Conservation (phyloP, 2,329 filamentous ascomycete genomes). For the Ceratocystis smalleyi region DNA sequence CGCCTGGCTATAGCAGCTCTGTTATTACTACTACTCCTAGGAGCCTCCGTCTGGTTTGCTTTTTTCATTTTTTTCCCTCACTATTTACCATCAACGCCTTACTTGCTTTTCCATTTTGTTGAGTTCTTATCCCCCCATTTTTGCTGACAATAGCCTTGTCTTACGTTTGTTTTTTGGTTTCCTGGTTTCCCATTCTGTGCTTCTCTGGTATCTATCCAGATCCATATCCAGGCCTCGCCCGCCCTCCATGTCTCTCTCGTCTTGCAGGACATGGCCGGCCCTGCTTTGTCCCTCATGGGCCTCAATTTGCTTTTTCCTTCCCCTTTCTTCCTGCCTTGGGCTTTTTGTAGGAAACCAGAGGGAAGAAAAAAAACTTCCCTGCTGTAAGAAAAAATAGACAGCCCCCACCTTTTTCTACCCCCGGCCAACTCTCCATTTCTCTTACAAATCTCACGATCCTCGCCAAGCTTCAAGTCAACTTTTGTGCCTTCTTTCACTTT, state of each 20-base stretch:
- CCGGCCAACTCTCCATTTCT: not conserved
- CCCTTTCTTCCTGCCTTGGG: not conserved
- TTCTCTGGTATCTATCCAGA: not conserved
- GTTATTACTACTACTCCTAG: not conserved
- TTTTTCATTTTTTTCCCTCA: not conserved
- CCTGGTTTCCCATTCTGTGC: not conserved
- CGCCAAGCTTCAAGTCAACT: not conserved
- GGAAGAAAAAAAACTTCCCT: not conserved
- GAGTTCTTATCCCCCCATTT: not conserved
- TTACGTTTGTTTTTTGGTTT: not conserved
- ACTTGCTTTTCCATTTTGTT: not conserved
- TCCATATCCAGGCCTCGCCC: not conserved
- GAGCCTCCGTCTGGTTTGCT: not conserved
- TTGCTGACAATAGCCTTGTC: not conserved
- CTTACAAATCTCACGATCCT: slow-evolving; percentile 1
- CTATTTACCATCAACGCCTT: not conserved
- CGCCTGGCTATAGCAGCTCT: not conserved
- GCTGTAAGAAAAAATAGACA: not conserved
- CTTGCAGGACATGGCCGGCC: not conserved
- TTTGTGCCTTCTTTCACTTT: not conserved
- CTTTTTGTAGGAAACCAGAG: not conserved
- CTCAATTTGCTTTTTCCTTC: slow-evolving; percentile 3
- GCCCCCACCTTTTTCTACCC: not conserved
- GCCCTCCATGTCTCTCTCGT: not conserved
- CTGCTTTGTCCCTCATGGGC: not conserved